Evolutionary conservation across 306 rosid genomes (phyloP), one percentile per base, ranked within the genome.

Genomic region (Biancaea sappan): DNA sequence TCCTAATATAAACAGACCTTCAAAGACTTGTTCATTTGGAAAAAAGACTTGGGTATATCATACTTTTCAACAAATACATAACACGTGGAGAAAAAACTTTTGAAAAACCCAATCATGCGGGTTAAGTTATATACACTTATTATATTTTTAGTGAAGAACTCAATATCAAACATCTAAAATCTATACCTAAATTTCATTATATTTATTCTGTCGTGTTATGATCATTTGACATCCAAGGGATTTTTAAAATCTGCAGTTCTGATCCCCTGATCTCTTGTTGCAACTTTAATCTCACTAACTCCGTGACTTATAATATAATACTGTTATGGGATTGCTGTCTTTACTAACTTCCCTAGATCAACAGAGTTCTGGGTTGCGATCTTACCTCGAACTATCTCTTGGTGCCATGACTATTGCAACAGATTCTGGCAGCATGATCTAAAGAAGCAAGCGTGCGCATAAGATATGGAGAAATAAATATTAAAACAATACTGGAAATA

Each of bases 341-440:
- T n/a, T 43, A 31, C 24, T 34, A 78, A 37, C 15, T 14, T 19
- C 7, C 40, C 60, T 46, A 46, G 31, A 58, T 40, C 15, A 51
- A 81, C 40, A 61, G 34, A 75, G n/a, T 40, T 44, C 65, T 14
- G 52, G 51, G 35, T 51, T 76, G 67, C 62, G 74, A 62, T 57
- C 86, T 84, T 85, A 94, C 96, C 89, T 91, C 22, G 91, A 66
- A 69, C 83, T 82, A 81, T 90, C 98, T 73, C 21, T 80, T 41
- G 98, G 98, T 5, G 98, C 98, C 98, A 94, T 94, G 81, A 94
- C 97, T 78, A 94, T 91, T 29, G 98, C 98, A 61, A 94, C 97
- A 68, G 98, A 54, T 86, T 94, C 98, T 3, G 97, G 98, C 89
- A 91, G 84, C 98, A 94, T 94, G 76, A 91, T 90, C 98, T 94